Conservation (phyloP, 495 filamentous ascomycete species). For the Podospora tetraspora region DNA sequence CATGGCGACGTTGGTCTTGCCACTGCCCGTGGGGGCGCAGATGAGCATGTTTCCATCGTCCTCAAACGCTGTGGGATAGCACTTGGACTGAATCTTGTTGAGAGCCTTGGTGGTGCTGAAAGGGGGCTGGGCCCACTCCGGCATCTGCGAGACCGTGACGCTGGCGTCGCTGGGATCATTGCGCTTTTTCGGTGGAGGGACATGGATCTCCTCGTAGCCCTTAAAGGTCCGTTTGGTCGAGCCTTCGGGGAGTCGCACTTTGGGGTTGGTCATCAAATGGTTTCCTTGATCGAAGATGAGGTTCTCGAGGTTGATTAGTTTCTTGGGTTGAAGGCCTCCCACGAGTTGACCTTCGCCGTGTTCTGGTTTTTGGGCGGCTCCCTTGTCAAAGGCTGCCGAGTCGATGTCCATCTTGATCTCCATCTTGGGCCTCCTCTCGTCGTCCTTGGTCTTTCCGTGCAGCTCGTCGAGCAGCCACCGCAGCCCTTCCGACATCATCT, state of each 20-base stretch:
- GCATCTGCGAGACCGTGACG: constrained; percentile 78
- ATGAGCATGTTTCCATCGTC: constrained; percentile 97
- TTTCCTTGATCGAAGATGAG: constrained; percentile 97
- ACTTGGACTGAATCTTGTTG: constrained; percentile 92
- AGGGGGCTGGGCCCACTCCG: constrained; percentile 82
- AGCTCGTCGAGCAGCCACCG: constrained; percentile 82
- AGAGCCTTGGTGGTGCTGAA: constrained; percentile 74
- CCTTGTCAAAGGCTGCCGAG: constrained; percentile 53
- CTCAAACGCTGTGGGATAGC: constrained; percentile 83
- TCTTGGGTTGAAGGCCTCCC: constrained; percentile 81
- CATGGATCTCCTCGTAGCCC: constrained; percentile 97
- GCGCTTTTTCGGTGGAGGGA: constrained; percentile 82
- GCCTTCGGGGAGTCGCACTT: constrained; percentile 89
- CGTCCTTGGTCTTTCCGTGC: constrained; percentile 51
- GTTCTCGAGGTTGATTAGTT: constrained; percentile 88
- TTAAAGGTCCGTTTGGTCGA: constrained; percentile 94
- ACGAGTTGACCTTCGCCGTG: constrained; percentile 60
- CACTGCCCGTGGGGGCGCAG: constrained; percentile 93
- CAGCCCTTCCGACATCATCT: constrained; percentile 87
- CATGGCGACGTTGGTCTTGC: constrained; percentile 99
- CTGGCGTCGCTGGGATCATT: constrained; percentile 72
- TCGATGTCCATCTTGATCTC: constrained; percentile 96
- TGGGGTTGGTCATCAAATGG: constrained; percentile 96
- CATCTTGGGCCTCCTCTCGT: constrained; percentile 60
- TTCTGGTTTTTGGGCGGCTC: constrained; percentile 36